These are phyloP conservation scores for Colletotrichum sp. DNA, from an alignment of 2,329 filamentous ascomycete species.

Conservation along the genomic window DNA sequence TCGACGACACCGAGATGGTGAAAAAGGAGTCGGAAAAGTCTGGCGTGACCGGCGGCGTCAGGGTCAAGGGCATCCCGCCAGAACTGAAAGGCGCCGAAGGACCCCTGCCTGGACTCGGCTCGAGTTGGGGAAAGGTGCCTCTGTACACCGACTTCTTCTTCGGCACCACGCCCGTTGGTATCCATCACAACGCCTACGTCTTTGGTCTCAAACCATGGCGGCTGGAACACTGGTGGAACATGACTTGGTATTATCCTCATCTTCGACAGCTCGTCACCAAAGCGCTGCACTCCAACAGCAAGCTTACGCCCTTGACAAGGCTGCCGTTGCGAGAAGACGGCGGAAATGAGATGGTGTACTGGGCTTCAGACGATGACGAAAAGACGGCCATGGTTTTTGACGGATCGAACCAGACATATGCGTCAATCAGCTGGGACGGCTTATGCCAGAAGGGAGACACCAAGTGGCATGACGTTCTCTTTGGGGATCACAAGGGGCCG, in stretches of 20 bases:
- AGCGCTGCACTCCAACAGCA: conserved; percentile 24
- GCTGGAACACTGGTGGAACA: conserved; percentile 37
- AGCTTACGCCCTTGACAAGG: conserved; percentile 25
- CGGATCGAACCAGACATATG: conserved; percentile 25
- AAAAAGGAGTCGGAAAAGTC: conserved; percentile 29
- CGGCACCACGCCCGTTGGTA: conserved; percentile 37
- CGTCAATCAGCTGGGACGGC: conserved; percentile 33
- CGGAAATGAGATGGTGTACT: conserved; percentile 26
- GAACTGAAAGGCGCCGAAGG: conserved; percentile 29
- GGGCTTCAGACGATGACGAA: conserved; percentile 21
- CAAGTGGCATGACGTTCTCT: conserved; percentile 37
- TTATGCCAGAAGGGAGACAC: conserved; percentile 34
- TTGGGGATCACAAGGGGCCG: conserved; percentile 34
- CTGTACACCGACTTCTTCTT: conserved; percentile 43
- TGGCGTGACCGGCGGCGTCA: conserved; percentile 32
- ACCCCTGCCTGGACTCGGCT: conserved; percentile 8
- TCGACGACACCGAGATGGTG: conserved; percentile 28
- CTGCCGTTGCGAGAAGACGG: neutral
- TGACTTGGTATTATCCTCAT: conserved; percentile 38
- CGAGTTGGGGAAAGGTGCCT: conserved; percentile 32
- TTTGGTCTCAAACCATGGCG: conserved; percentile 34
- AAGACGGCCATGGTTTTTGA: conserved; percentile 25
- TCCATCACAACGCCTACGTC: conserved; percentile 42
- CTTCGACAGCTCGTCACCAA: conserved; percentile 33
- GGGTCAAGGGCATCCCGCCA: conserved; percentile 29